A percentile compares a stretch with the other conserved stretches of the same genome.
phyloP scores from a whole-genome alignment of 2,329 filamentous ascomycete species.

The Aspergillus quadricinctus region DNA sequence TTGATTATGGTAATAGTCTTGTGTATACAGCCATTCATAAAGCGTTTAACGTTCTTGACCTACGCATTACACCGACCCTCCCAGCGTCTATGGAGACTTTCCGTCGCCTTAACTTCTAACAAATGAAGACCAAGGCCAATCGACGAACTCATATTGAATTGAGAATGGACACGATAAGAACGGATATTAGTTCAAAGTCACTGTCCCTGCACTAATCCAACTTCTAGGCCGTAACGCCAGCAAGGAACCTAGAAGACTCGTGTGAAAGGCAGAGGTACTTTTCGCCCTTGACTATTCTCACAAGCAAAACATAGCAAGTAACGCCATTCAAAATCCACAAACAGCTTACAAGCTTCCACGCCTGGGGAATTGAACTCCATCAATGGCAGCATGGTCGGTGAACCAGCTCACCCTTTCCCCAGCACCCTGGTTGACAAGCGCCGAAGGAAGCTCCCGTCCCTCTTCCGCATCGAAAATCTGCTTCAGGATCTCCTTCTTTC shows the following conservation, averaged over 20 bases:
- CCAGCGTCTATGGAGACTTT: background rate
- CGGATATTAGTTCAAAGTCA: background rate
- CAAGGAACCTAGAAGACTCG: background rate
- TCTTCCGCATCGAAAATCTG: constrained; percentile 80
- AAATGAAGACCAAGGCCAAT: background rate
- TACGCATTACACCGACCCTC: background rate
- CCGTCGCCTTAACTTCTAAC: background rate
- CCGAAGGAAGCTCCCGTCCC: constrained; percentile 70
- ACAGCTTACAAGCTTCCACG: constrained; percentile 57
- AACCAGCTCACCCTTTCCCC: constrained; percentile 95
- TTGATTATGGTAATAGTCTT: background rate
- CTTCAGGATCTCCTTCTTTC: constrained; percentile 90
- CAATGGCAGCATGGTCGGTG: constrained; percentile 77
- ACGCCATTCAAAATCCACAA: background rate
- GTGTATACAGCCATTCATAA: background rate
- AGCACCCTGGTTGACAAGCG: constrained; percentile 77
- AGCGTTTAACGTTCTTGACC: background rate
- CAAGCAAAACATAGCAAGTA: background rate
- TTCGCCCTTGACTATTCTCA: background rate
- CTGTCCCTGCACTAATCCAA: background rate
- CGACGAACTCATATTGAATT: background rate
- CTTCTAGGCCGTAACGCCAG: background rate
- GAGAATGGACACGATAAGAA: background rate
- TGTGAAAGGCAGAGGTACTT: background rate
- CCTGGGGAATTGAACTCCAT: constrained; percentile 78